These are phyloP conservation scores for Pythium vanterpoolii DNA, from an alignment of 352 stramenopile species.

Conservation along the genomic window DNA sequence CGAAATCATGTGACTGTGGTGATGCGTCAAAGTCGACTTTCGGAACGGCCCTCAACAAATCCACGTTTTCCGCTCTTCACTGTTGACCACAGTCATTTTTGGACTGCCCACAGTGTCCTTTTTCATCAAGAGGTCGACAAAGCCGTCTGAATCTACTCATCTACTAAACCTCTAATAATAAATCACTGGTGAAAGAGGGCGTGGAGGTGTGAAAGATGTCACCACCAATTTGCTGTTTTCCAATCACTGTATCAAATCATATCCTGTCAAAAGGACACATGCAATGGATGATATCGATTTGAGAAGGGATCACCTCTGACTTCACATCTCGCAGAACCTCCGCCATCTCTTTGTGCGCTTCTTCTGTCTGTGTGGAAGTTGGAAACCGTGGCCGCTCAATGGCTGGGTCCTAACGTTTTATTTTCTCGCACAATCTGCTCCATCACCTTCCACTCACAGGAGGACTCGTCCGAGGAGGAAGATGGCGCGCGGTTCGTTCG, in stretches of 20 bases:
- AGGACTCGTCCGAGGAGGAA: too few species aligned
- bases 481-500: slow-evolving; percentile 6
- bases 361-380: slow-evolving; percentile 12
- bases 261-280: neutral
- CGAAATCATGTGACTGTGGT: too few species aligned
- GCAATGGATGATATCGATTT: neutral
- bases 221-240: neutral
- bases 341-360: slow-evolving; percentile 8
- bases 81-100: too few species aligned
- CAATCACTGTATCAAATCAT: neutral
- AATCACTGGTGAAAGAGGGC: neutral
- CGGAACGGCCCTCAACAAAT: slow-evolving; percentile 10
- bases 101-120: too few species aligned
- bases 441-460: slow-evolving; percentile 10
- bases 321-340: slow-evolving; percentile 5
- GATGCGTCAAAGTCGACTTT: slow-evolving; percentile 9
- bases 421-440: slow-evolving; percentile 6
- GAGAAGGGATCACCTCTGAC: neutral
- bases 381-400: slow-evolving; percentile 2
- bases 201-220: neutral
- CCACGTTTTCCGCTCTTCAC: too few species aligned
- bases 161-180: neutral
- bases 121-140: neutral
- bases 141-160: neutral
- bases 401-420: neutral